Percentiles rank a stretch among this genome's conserved stretches.
phyloP scores from a whole-genome alignment of 176 grass and related monocot genomes.

The Oryza rufipogon region DNA sequence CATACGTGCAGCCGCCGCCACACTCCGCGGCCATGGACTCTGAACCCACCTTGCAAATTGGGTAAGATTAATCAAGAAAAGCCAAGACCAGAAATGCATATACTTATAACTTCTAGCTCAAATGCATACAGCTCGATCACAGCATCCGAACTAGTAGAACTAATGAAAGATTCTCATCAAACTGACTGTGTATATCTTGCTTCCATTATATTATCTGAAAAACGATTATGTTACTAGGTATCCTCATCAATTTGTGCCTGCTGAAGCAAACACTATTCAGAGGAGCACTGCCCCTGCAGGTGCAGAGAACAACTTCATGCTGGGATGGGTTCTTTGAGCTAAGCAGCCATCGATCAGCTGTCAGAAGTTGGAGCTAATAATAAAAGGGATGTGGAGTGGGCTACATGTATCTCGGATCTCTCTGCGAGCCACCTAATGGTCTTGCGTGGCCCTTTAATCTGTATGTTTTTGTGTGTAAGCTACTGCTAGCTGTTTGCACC shows the following conservation, averaged over 20 bases:
- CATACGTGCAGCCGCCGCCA: slow-evolving; percentile 62
- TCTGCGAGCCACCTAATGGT: not conserved
- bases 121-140: not conserved
- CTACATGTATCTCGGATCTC: not conserved
- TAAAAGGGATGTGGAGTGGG: slow-evolving; percentile 38
- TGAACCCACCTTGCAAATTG: slow-evolving; percentile 85
- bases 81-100: not conserved
- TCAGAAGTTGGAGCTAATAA: slow-evolving; percentile 12
- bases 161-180: not conserved
- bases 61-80: slow-evolving; percentile 46
- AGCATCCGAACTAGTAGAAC: not conserved
- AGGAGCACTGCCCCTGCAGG: slow-evolving; percentile 42
- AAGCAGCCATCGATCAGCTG: slow-evolving; percentile 3
- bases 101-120: not conserved
- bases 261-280: slow-evolving; percentile 50
- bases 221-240: slow-evolving; percentile 52
- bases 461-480: slow-evolving; percentile 33
- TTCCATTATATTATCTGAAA: not conserved
- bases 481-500: not conserved
- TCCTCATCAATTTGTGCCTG: slow-evolving; percentile 61
- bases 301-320: slow-evolving; percentile 87
- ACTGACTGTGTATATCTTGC: not conserved
- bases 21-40: slow-evolving; percentile 66
- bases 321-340: slow-evolving; percentile 80
- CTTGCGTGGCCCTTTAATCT: not conserved